Conservation (phyloP, 2,329 filamentous ascomycete species). For the Eutypella sp. region DNA sequence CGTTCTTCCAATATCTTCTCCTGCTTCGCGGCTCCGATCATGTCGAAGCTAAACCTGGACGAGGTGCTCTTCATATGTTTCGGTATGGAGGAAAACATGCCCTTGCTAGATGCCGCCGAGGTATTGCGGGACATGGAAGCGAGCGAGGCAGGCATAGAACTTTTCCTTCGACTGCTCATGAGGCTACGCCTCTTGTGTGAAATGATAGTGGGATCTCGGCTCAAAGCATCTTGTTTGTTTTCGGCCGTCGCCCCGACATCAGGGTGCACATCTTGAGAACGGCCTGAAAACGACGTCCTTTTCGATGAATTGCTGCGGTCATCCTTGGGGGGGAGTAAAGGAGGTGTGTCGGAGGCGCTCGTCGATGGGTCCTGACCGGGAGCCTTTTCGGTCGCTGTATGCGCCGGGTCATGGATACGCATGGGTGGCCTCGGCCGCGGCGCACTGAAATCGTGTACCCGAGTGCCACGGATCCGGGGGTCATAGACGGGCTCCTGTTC, state of each 20-base stretch:
- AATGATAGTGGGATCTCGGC: slow-evolving; percentile 6
- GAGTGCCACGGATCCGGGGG: slow-evolving; percentile 58
- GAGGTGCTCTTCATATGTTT: slow-evolving; percentile 71
- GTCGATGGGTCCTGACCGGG: slow-evolving; percentile 14
- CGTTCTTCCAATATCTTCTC: slow-evolving; percentile 69
- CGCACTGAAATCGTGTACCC: slow-evolving; percentile 62
- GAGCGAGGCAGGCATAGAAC: slow-evolving; percentile 27
- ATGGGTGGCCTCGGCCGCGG: slow-evolving; percentile 45
- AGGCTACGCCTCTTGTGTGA: slow-evolving; percentile 5
- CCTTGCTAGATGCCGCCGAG: slow-evolving; percentile 43
- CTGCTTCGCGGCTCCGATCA: slow-evolving; percentile 63
- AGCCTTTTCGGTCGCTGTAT: slow-evolving; percentile 13
- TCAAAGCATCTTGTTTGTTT: slow-evolving; percentile 13
- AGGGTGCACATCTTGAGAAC: slow-evolving; percentile 27
- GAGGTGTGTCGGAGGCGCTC: slow-evolving; percentile 22
- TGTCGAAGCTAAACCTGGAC: slow-evolving; percentile 78
- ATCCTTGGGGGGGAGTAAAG: slow-evolving; percentile 35
- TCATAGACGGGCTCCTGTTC: slow-evolving; percentile 48
- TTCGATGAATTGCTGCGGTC: slow-evolving; percentile 21
- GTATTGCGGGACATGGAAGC: slow-evolving; percentile 46
- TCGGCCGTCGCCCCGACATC: slow-evolving; percentile 16
- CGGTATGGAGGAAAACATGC: slow-evolving; percentile 46
- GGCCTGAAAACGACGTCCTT: slow-evolving; percentile 26
- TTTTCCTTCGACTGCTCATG: slow-evolving; percentile 14
- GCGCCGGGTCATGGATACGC: slow-evolving; percentile 23